Conservation (phyloP, 208 protist species). For the Trypanosoma rangeli region DNA sequence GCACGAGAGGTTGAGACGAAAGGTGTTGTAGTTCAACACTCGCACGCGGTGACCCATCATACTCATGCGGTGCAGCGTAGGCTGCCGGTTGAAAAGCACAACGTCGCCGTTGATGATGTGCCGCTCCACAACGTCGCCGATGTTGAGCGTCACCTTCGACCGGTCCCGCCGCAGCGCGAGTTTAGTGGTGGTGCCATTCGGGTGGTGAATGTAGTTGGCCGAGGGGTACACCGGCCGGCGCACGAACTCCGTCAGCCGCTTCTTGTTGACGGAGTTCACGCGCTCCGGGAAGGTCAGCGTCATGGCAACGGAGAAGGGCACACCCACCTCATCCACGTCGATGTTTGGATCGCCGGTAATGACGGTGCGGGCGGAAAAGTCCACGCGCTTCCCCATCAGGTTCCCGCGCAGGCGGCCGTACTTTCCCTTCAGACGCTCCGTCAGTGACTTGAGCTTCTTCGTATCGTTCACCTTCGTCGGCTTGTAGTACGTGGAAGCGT, state of each 20-base stretch:
- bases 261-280: slow-evolving; percentile 98
- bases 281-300: slow-evolving; percentile 99
- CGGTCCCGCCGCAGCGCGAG: slow-evolving; percentile 81
- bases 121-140: slow-evolving; percentile 96
- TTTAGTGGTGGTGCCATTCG: slow-evolving; percentile 91
- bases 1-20: slow-evolving; percentile 98
- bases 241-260: slow-evolving; percentile 95
- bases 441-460: slow-evolving; percentile 97
- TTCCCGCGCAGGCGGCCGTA: slow-evolving; percentile 98
- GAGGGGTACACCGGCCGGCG: slow-evolving; percentile 94
- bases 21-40: slow-evolving; percentile 98
- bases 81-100: slow-evolving; percentile 99
- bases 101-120: slow-evolving; percentile 98
- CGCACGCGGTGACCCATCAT: slow-evolving; percentile 99
- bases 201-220: slow-evolving; percentile 94
- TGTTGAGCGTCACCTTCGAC: slow-evolving; percentile 87
- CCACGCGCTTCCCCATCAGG: slow-evolving; percentile 99
- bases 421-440: slow-evolving; percentile 99
- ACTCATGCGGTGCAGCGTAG: slow-evolving; percentile 99
- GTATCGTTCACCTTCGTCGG: slow-evolving; percentile 85
- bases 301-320: slow-evolving; percentile 98
- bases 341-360: slow-evolving; percentile 99
- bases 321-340: slow-evolving; percentile 97
- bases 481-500: slow-evolving; percentile 95
- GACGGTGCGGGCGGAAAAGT: slow-evolving; percentile 99